Base-by-base conservation (phyloP, 805 yeast genomes). In the Candida ascalaphidarum region DNA sequence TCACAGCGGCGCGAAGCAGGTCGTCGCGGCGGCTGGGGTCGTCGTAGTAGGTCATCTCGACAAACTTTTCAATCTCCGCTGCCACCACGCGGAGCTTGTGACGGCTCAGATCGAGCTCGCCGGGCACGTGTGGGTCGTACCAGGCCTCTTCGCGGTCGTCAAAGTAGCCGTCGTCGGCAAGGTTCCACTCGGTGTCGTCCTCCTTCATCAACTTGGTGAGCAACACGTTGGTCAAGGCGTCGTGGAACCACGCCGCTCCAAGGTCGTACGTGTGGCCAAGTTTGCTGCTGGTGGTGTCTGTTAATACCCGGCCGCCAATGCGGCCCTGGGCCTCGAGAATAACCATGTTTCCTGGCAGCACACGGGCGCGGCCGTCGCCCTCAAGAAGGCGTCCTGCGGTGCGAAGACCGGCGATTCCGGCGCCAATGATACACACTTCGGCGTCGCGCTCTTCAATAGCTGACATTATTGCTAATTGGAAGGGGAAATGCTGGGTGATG, bases 231-330 rank as follows among this genome's bases (percentile, higher is more conserved):
- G 68, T 61, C 22, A 84, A 53, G 0, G 86, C 74, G 39, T 84
- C 95, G 46, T 86, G 96, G 46, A 81, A 82, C 96, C 96, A 86
- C 4, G 86, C 71, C 0, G 94, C 95, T 1, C 96, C 96, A n/a
- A 84, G 38, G 47, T 85, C 95, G 41, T 79, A 77, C 3, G 18
- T 7, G 8, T 7, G 18, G 3, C 50, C 50, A 6, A 39, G 21
- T n/a, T 33, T 34, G 22, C 42, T 35, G 25, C 25, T 34, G 15
- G 29, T 27, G 17, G 37, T 29, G 18, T 37, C 41, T 16, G 55
- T 48, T 13, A 27, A 18, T 31, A 49, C 37, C 2, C 55, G 28
- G 11, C 55, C 55, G 7, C 55, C 55, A 13, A 45, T 21, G 2
- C 47, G 28, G 32, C 31, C 33, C 28, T 40, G 53, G 10, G 52